Conservation (phyloP, 2,329 filamentous ascomycete species). For the Beauveria medogensis region DNA sequence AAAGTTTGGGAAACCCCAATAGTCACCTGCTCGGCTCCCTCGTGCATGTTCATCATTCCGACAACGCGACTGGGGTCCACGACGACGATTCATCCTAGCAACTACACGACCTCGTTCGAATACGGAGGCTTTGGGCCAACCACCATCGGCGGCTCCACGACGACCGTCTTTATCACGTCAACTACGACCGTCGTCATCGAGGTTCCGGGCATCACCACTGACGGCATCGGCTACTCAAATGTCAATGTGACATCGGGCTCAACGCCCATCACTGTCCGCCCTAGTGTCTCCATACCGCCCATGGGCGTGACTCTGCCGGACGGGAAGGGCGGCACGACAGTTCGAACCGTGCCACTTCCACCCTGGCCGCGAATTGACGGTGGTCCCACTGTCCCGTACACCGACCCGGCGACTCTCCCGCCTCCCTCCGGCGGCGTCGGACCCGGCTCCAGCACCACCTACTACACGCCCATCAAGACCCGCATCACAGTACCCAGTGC, state of each 20-base stretch:
- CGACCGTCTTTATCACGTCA: conserved; percentile 4
- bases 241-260: conserved; percentile 14
- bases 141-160: neutral
- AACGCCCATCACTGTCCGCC: conserved; percentile 6
- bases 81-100: conserved; percentile 14
- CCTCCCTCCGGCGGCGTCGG: neutral
- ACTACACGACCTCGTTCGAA: conserved; percentile 17
- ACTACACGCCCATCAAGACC: conserved; percentile 7
- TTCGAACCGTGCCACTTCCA: conserved; percentile 14
- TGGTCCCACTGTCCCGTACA: neutral
- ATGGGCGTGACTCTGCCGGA: conserved; percentile 14
- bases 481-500: conserved; percentile 10
- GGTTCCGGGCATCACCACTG: conserved; percentile 11
- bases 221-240: conserved; percentile 15
- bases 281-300: conserved; percentile 13
- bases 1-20: conserved; percentile 12
- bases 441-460: neutral
- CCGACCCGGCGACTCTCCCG: conserved; percentile 8
- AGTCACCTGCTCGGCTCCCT: conserved; percentile 10
- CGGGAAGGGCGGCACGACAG: conserved; percentile 12
- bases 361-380: conserved; percentile 16
- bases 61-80: conserved; percentile 12
- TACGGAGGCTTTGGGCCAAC: conserved; percentile 11
- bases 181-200: conserved; percentile 13
- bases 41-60: conserved; percentile 19